These are phyloP conservation scores for Plasmodium reichenowi DNA, from an alignment of 169 alveolate genomes.

Conservation along the genomic window DNA sequence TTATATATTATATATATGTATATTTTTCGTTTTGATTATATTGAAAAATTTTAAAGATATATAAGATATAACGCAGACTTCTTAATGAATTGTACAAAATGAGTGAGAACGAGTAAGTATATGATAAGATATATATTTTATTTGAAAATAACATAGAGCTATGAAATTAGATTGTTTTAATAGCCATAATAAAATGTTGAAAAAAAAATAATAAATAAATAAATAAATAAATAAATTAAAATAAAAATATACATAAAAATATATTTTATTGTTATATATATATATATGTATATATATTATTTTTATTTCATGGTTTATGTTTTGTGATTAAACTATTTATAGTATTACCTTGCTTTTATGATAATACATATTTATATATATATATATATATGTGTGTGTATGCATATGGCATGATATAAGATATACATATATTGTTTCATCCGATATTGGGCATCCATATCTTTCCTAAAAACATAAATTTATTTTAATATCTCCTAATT, in stretches of 20 bases:
- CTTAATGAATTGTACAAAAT: slow-evolving; percentile 59
- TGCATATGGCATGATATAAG: not conserved
- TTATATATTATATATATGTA: slow-evolving; percentile 7
- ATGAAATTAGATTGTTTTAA: too few species aligned
- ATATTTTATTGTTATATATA: not conserved
- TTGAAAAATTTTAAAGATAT: not conserved
- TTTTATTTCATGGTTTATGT: too few species aligned
- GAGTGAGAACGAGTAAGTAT: slow-evolving; percentile 77
- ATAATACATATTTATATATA: too few species aligned
- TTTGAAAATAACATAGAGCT: too few species aligned
- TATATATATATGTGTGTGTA: not conserved
- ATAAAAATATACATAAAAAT: not conserved
- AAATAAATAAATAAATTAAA: not conserved
- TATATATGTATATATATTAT: too few species aligned
- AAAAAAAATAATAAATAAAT: not conserved
- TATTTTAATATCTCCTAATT: not conserved
- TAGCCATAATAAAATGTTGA: too few species aligned
- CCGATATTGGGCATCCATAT: not conserved
- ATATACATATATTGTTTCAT: not conserved
- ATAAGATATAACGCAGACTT: not conserved
- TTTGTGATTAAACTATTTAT: too few species aligned
- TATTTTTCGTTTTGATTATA: slow-evolving; percentile 6
- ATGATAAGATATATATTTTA: not conserved
- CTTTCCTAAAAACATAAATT: too few species aligned
- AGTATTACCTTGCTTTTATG: too few species aligned